Evolutionary conservation across 2,329 filamentous ascomycete species (phyloP).

Genomic region (Penicillium sp.): DNA sequence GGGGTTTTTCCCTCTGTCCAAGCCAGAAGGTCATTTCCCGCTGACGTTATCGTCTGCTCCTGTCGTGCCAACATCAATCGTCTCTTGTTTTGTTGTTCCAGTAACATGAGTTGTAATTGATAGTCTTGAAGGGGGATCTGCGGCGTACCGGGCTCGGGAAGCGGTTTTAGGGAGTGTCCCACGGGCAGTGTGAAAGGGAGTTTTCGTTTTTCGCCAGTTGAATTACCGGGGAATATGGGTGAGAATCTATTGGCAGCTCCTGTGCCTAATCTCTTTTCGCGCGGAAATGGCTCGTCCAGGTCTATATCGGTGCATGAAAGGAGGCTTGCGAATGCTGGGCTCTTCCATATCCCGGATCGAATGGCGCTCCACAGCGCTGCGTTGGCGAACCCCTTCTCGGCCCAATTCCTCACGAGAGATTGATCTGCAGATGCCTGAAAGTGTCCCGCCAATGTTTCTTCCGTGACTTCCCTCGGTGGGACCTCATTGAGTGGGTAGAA

Average conservation of each 20-base stretch:
- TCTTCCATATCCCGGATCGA: slow-evolving; percentile 2
- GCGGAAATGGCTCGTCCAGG: slow-evolving; percentile 4
- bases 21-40: too few species aligned
- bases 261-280: background rate
- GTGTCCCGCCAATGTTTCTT: slow-evolving; percentile 5
- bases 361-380: slow-evolving; percentile 7
- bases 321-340: slow-evolving; percentile 2
- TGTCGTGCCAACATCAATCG: slow-evolving; percentile 12
- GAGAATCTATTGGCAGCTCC: background rate
- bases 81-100: slow-evolving; percentile 19
- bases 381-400: slow-evolving; percentile 3
- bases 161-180: background rate
- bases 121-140: slow-evolving; percentile 3
- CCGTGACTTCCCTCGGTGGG: slow-evolving; percentile 1
- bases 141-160: background rate
- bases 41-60: background rate
- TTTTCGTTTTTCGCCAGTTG: background rate
- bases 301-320: slow-evolving; percentile 1
- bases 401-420: slow-evolving; percentile 4
- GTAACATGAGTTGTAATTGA: slow-evolving; percentile 16
- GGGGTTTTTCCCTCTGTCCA: background rate
- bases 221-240: background rate
- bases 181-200: background rate
- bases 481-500: slow-evolving; percentile 4
- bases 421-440: background rate